phyloP scores from a whole-genome alignment of 2,329 filamentous ascomycete species.

The Tolypocladium album region DNA sequence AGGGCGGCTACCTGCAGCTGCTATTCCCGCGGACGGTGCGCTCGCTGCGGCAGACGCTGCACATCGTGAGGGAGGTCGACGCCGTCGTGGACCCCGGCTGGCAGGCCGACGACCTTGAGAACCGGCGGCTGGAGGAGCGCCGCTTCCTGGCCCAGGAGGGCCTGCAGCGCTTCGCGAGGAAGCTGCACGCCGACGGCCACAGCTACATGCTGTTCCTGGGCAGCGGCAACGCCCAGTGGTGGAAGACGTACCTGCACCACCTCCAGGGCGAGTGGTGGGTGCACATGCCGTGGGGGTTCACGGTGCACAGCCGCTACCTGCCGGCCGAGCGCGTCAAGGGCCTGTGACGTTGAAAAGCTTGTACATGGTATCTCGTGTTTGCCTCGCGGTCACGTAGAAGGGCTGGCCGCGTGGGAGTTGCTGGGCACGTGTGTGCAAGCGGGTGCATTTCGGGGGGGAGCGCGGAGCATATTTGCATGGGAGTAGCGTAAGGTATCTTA shows the following conservation, averaged over 20 bases:
- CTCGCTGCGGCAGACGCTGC: constrained; percentile 13
- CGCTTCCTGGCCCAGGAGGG: constrained; percentile 8
- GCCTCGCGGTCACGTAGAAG: too few species aligned
- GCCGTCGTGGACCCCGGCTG: constrained; percentile 14
- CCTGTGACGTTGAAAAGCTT: background rate
- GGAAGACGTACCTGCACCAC: constrained; percentile 12
- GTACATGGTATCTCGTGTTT: too few species aligned
- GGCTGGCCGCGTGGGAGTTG: too few species aligned
- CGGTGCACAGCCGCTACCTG: constrained; percentile 8
- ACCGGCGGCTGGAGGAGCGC: constrained; percentile 11
- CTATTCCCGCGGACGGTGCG: constrained; percentile 10
- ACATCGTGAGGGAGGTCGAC: constrained; percentile 16
- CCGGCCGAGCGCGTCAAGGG: background rate
- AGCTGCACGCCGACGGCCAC: constrained; percentile 9
- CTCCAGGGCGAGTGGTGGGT: constrained; percentile 17
- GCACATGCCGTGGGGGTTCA: constrained; percentile 14
- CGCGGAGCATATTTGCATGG: background rate
- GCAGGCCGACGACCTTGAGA: constrained; percentile 12
- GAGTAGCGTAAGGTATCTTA: too few species aligned
- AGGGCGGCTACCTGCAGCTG: constrained; percentile 9
- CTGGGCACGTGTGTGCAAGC: too few species aligned
- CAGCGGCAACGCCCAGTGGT: constrained; percentile 15
- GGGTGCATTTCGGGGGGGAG: too few species aligned
- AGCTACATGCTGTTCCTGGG: constrained; percentile 16
- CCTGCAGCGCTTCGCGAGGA: constrained; percentile 9